A percentile compares a stretch with the other conserved stretches of the same genome.
phyloP scores from a whole-genome alignment of 768 basidiomycete species.

The Boletales sp. region DNA sequence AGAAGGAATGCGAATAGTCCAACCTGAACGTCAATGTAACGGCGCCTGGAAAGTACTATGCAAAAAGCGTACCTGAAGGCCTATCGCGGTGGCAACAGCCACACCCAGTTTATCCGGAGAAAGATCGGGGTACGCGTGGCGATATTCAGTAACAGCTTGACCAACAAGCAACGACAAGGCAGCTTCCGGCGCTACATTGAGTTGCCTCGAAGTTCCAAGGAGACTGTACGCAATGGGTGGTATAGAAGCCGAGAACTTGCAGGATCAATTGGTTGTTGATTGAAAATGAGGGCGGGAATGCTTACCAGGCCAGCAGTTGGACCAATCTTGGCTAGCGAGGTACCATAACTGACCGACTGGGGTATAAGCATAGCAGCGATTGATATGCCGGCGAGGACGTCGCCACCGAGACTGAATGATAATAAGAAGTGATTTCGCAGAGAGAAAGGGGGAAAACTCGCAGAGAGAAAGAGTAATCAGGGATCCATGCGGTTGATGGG shows the following conservation, averaged over 20 bases:
- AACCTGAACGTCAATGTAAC: slow-evolving; percentile 42
- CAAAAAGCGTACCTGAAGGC: slow-evolving; percentile 60
- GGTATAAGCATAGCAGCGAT: slow-evolving; percentile 83
- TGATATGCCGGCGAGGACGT: slow-evolving; percentile 82
- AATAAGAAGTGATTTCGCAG: neutral
- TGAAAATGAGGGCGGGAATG: neutral
- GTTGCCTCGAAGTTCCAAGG: slow-evolving; percentile 80
- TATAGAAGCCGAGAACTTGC: slow-evolving; percentile 78
- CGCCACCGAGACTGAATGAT: slow-evolving; percentile 50
- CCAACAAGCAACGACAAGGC: slow-evolving; percentile 84
- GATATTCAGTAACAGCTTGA: slow-evolving; percentile 73
- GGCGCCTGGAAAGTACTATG: neutral
- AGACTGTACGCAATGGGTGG: slow-evolving; percentile 87
- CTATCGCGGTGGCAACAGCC: slow-evolving; percentile 75
- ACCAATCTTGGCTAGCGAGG: slow-evolving; percentile 79
- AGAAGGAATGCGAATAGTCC: slow-evolving; percentile 83
- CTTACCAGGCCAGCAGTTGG: slow-evolving; percentile 83
- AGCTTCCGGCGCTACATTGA: slow-evolving; percentile 87
- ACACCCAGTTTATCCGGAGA: slow-evolving; percentile 52
- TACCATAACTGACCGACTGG: slow-evolving; percentile 88
- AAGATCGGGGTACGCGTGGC: slow-evolving; percentile 42
- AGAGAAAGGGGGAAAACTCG: slow-evolving; percentile 33
- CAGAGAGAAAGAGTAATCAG: slow-evolving; percentile 66
- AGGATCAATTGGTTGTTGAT: neutral
- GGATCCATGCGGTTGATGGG: slow-evolving; percentile 77